Base-by-base conservation (phyloP, 2,329 filamentous ascomycete genomes). In the Pseudogymnoascus verrucosus region DNA sequence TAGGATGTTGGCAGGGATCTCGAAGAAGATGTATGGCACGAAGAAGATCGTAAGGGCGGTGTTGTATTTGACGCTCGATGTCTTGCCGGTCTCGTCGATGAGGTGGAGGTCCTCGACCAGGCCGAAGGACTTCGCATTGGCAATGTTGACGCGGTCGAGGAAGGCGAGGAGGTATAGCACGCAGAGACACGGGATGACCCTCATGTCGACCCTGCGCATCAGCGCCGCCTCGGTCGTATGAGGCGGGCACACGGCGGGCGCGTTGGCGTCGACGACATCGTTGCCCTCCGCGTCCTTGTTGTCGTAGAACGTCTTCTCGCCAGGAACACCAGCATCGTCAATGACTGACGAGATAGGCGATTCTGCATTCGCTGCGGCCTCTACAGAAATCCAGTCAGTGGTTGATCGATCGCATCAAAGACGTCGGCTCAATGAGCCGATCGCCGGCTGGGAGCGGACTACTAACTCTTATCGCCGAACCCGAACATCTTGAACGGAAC, bases 21-120 rank as follows among this genome's bases (percentile, higher is more conserved):
- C 87, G 69, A 84, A 82, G 63, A 89, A 70, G 69, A 90, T 79
- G 72, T 93, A 93, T 0, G 90, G 89, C 1, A 93, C 83, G 75
- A 93, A 93, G 78, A 93, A 93, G 71, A 93, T 90, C 64, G 88
- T 89, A 65, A 93, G 79, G 1, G 87, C 87, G 12, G 86, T 89
- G 74, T 91, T 93, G 76, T 89, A 93, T 70, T 89, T 78, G 4
- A 77, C 76, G 47, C 78, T 78, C 23, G 80, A 76, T 0, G 68
- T 67, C 36, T 37, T 40, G 31, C 57, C 31, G 16, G n/a, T 60
- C 23, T 7, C 47, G 31, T 54, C 47, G 11, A 60, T 74, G 28
- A 93, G 81, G 3, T 78, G 66, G 4, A 93, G 79, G 67, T 93
- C 89, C 10, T 79, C 71, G 26, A 79, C 78, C 12, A 93, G 78